Evolutionary conservation across 495 filamentous ascomycete species (phyloP), one percentile per base, ranked within the genome.

Genomic region (Hyaloscypha finlandica): DNA sequence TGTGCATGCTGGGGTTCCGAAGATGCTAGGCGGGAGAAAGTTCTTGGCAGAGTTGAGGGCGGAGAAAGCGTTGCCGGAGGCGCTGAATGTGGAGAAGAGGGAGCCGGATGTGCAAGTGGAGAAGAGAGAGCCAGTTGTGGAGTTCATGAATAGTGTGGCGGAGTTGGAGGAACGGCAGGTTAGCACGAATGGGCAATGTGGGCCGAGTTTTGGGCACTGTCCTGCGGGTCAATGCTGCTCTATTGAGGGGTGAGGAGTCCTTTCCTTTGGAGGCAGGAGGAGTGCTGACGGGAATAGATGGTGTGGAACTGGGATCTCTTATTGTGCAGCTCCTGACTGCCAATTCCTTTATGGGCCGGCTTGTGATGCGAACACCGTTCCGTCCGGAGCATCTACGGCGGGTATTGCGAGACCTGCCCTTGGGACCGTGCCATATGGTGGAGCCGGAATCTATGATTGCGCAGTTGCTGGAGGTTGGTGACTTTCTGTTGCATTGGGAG

Each of bases 311-410:
- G 82, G 82, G 3, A 74, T 69, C 63, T 84, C 82, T 12, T 90
- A 91, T 73, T 94, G 91, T 74, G 73, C 74, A 20, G 84, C 89
- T 35, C 90, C 91, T 3, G 87, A 89, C 64, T 93, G 90, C 71
- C 88, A 88, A 68, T 78, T 90, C 37, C 81, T 86, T 66, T 94
- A 85, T 68, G 89, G 88, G 16, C 71, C 81, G 32, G 79, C 68
- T 22, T 93, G 90, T 71, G 91, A 94, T 75, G 87, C 85, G 33
- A 88, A 90, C 75, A 77, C 83, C 61, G 81, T 82, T 22, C 91
- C 91, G 4, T 71, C 76, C 6, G 91, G 91, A 11, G 75, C 76
- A 5, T 84, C 86, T 29, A 93, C 90, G 0, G 81, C 82, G 2
- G 72, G 76, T 1, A 81, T 92, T 70, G 69, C 83, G 54, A 85